A percentile compares a stretch with the other conserved stretches of the same genome.
phyloP scores from a whole-genome alignment of 495 filamentous ascomycete species.

The Penicillium simplicissimum region DNA sequence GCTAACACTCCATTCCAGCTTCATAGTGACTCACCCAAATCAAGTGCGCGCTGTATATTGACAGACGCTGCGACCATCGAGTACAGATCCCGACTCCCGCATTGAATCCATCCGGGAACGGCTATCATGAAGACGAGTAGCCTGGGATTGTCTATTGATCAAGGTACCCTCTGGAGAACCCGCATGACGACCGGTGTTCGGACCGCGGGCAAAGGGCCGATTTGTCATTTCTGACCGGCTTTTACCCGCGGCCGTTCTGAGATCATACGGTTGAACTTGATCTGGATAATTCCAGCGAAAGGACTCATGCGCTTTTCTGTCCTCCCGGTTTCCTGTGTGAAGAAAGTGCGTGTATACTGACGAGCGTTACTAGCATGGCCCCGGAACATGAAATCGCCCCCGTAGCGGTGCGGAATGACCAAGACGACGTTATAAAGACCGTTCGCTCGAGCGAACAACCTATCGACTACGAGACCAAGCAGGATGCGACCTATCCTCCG shows the following conservation, averaged over 20 bases:
- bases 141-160: constrained; percentile 47
- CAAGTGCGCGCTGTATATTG: not conserved
- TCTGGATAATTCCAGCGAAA: constrained; percentile 65
- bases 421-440: constrained; percentile 17
- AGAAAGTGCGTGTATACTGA: constrained; percentile 23
- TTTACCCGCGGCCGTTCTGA: constrained; percentile 46
- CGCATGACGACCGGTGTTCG: constrained; percentile 56
- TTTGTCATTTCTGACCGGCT: not conserved
- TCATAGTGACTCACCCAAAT: constrained; percentile 24
- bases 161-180: constrained; percentile 46
- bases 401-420: constrained; percentile 32
- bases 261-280: constrained; percentile 64
- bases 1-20: constrained; percentile 21
- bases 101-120: constrained; percentile 20
- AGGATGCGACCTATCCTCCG: constrained; percentile 18
- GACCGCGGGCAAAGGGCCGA: constrained; percentile 10
- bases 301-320: constrained; percentile 52
- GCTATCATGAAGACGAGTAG: constrained; percentile 49
- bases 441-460: constrained; percentile 13
- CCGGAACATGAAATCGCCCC: constrained; percentile 33
- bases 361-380: constrained; percentile 36
- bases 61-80: constrained; percentile 14
- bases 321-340: constrained; percentile 3
- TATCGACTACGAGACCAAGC: constrained; percentile 19
- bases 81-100: constrained; percentile 35